A percentile compares a stretch with the other conserved stretches of the same genome.
Conservation (phyloP, 768 basidiomycete species). For the Sarcodon aspratus region DNA sequence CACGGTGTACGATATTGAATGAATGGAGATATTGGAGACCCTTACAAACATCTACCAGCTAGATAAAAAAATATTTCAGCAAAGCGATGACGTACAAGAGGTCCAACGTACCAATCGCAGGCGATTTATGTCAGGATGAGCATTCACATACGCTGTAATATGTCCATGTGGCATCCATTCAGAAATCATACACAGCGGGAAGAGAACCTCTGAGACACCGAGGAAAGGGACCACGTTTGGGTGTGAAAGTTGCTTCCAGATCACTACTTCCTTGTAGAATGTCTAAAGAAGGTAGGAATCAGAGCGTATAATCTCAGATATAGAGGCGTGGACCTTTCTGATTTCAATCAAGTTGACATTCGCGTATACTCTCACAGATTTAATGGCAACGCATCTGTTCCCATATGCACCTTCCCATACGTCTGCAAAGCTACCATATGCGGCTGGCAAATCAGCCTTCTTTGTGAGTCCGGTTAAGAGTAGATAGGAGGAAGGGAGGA, state of each 20-base stretch:
- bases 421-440: constrained; percentile 4
- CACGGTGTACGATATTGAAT: neutral
- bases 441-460: neutral
- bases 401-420: constrained; percentile 1
- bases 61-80: too few species aligned
- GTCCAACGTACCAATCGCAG: constrained; percentile 3
- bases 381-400: constrained; percentile 1
- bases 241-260: constrained; percentile 2
- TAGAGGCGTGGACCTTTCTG: too few species aligned
- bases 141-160: constrained; percentile 1
- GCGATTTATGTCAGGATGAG: constrained; percentile 1
- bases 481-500: neutral
- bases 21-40: neutral
- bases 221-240: constrained; percentile 1
- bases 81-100: too few species aligned
- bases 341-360: too few species aligned
- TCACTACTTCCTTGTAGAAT: constrained; percentile 1
- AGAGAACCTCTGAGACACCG: constrained; percentile 1
- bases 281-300: neutral
- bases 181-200: constrained; percentile 2
- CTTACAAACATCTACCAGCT: too few species aligned
- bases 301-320: too few species aligned
- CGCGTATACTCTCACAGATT: neutral
- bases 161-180: constrained; percentile 6
- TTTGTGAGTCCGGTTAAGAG: neutral